Evolutionary conservation across 129 eudicot genomes (phyloP).

Genomic region (Helichrysum umbraculigerum): DNA sequence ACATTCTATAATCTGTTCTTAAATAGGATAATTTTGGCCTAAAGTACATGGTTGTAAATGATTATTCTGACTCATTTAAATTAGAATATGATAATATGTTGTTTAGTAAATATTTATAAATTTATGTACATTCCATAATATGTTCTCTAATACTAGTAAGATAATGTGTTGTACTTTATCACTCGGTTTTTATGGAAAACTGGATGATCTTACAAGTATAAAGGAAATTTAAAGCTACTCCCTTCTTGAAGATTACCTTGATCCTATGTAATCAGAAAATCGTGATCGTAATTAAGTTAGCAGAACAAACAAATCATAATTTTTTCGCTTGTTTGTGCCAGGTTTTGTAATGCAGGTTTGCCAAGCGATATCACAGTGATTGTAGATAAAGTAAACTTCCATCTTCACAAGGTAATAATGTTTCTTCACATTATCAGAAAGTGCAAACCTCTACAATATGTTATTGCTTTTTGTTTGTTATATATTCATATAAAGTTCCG

Average conservation of each 20-base stretch:
- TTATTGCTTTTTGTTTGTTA: slow-evolving; percentile 8
- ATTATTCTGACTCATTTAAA: background rate
- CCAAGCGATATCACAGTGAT: slow-evolving; percentile 68
- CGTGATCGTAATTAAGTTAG: background rate
- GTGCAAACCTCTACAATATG: background rate
- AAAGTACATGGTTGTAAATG: background rate
- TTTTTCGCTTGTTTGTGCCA: slow-evolving; percentile 31
- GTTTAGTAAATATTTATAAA: background rate
- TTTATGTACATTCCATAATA: background rate
- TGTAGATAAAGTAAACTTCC: slow-evolving; percentile 56
- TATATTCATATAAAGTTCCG: background rate
- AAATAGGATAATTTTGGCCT: background rate
- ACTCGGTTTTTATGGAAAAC: background rate
- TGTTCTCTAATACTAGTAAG: background rate
- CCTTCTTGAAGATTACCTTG: background rate
- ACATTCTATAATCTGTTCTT: background rate
- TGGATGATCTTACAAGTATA: background rate
- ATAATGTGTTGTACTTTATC: background rate
- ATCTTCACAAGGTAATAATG: slow-evolving; percentile 82
- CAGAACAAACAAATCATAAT: background rate
- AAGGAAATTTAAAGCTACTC: background rate
- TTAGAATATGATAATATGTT: background rate
- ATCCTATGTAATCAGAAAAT: background rate
- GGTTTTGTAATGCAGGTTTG: slow-evolving; percentile 75
- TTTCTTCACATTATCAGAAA: slow-evolving; percentile 1